Percentiles rank a stretch among this genome's conserved stretches.
These are phyloP conservation scores for Tricholoma bakamatsutake DNA, from an alignment of 768 basidiomycete genomes.

Conservation along the genomic window DNA sequence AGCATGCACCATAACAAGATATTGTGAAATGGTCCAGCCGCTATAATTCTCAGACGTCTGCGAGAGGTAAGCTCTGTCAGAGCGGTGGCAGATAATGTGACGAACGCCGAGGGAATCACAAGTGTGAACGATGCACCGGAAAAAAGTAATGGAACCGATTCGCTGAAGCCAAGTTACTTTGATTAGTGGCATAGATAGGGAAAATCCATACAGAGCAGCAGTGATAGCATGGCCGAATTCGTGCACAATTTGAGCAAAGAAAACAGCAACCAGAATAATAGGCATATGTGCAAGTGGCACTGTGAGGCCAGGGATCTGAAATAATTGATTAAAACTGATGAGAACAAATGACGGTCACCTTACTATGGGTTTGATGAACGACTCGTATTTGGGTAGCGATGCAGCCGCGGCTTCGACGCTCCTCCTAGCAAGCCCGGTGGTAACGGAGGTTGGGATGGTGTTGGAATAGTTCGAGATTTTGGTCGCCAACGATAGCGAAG, in stretches of 20 bases:
- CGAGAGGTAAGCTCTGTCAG: slow-evolving; percentile 33
- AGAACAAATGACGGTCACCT: slow-evolving; percentile 9
- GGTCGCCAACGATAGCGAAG: slow-evolving; percentile 8
- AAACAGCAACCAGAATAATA: slow-evolving; percentile 54
- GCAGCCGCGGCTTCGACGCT: background rate
- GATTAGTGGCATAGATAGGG: background rate
- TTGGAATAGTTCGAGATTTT: slow-evolving; percentile 1
- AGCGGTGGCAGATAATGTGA: slow-evolving; percentile 45
- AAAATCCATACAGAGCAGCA: slow-evolving; percentile 58
- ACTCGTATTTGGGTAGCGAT: background rate
- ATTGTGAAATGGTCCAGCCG: slow-evolving; percentile 80
- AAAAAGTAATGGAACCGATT: slow-evolving; percentile 54
- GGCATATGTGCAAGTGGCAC: slow-evolving; percentile 71
- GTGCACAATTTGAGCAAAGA: slow-evolving; percentile 65
- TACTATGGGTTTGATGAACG: slow-evolving; percentile 27
- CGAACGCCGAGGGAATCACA: slow-evolving; percentile 70
- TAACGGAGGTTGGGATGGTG: background rate
- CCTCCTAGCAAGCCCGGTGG: slow-evolving; percentile 6
- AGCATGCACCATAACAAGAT: slow-evolving; percentile 51
- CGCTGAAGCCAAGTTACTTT: slow-evolving; percentile 34
- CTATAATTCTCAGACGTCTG: slow-evolving; percentile 54
- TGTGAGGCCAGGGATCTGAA: slow-evolving; percentile 78
- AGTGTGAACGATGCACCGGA: slow-evolving; percentile 57
- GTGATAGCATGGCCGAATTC: slow-evolving; percentile 77
- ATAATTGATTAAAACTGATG: no score